phyloP scores from a whole-genome alignment of 106 monocot genomes.

The Acorus calamus region DNA sequence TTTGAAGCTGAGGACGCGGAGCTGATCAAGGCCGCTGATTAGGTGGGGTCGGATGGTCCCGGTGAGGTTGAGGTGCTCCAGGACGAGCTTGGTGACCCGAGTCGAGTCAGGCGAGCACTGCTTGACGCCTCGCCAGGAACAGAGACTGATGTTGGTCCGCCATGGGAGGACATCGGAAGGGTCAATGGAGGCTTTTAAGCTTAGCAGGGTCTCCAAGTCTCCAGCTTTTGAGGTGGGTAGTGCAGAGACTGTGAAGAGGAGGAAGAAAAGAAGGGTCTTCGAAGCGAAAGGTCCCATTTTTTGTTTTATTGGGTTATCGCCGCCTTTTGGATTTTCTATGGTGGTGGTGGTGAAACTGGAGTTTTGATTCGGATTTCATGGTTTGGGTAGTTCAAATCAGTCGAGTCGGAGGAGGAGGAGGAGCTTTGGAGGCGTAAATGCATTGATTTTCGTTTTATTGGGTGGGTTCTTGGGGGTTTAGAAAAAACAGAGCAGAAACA shows the following conservation, averaged over 20 bases:
- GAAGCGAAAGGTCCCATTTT: too few species aligned
- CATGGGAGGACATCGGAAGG: slow-evolving; percentile 37
- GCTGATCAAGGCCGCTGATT: slow-evolving; percentile 55
- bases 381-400: too few species aligned
- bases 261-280: slow-evolving; percentile 4
- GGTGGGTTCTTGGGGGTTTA: too few species aligned
- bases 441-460: too few species aligned
- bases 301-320: too few species aligned
- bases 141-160: slow-evolving; percentile 24
- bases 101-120: slow-evolving; percentile 38
- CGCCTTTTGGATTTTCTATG: too few species aligned
- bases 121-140: slow-evolving; percentile 59
- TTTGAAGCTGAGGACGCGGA: slow-evolving; percentile 90
- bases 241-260: slow-evolving; percentile 1
- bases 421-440: too few species aligned
- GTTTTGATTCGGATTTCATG: too few species aligned
- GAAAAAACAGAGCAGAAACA: too few species aligned
- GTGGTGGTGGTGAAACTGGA: too few species aligned
- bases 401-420: too few species aligned
- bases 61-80: slow-evolving; percentile 71
- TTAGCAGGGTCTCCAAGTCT: slow-evolving; percentile 51
- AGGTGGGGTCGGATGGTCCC: slow-evolving; percentile 22
- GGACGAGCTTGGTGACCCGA: slow-evolving; percentile 73
- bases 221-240: not conserved
- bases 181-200: slow-evolving; percentile 52